Conservation (phyloP, 805 yeast species). For the Candida peoriensis region DNA sequence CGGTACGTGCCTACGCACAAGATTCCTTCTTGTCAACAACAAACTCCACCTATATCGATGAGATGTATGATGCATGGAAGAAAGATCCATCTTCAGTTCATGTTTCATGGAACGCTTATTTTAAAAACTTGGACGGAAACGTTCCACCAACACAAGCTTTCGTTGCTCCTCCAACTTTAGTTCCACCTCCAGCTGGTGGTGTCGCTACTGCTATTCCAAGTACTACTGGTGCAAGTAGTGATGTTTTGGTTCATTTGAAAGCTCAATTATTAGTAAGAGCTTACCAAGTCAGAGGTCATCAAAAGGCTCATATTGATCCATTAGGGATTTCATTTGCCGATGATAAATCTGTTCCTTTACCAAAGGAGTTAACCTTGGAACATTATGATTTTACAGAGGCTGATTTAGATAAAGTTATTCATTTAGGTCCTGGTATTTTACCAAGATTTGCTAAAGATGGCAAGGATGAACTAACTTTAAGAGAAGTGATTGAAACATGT, state of each 20-base stretch:
- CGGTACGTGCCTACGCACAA: slow-evolving; percentile 9
- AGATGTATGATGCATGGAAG: slow-evolving; percentile 95
- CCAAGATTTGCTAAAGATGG: slow-evolving; percentile 78
- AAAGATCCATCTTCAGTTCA: slow-evolving; percentile 89
- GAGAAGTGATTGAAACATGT: slow-evolving; percentile 72
- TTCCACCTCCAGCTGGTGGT: slow-evolving; percentile 78
- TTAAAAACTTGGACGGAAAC: slow-evolving; percentile 76
- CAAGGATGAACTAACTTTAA: slow-evolving; percentile 58
- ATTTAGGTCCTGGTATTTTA: slow-evolving; percentile 95
- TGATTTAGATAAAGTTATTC: slow-evolving; percentile 77
- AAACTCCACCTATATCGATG: slow-evolving; percentile 91
- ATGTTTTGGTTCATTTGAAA: slow-evolving; percentile 82
- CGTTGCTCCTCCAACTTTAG: slow-evolving; percentile 85
- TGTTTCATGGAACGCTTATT: slow-evolving; percentile 95
- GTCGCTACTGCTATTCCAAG: slow-evolving; percentile 55
- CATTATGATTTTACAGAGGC: slow-evolving; percentile 87
- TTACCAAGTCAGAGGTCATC: slow-evolving; percentile 97
- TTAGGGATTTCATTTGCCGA: slow-evolving; percentile 83
- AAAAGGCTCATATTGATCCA: slow-evolving; percentile 95
- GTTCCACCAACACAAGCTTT: slow-evolving; percentile 75
- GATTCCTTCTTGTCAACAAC: slow-evolving; percentile 82
- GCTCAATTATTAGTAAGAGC: slow-evolving; percentile 97
- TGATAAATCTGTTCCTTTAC: slow-evolving; percentile 45
- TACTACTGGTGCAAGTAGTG: slow-evolving; percentile 38
- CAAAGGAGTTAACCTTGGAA: slow-evolving; percentile 86